Conservation (phyloP, 139 green algal species). For the Pedinophyceae sp. region DNA sequence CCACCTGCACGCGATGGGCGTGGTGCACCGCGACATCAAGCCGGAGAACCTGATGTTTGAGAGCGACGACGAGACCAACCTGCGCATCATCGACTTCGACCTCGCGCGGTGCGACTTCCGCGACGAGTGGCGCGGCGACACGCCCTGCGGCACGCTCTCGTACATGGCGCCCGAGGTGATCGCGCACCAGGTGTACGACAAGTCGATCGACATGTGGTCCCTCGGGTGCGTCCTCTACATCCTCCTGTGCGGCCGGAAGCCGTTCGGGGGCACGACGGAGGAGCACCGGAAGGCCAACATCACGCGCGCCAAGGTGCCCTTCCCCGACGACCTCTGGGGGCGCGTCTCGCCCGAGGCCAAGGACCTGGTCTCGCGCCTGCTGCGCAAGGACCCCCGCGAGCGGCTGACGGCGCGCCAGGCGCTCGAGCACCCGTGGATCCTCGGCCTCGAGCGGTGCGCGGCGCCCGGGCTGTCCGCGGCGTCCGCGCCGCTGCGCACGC, state of each 20-base stretch:
- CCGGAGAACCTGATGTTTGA: not conserved
- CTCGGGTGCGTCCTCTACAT: constrained; percentile 15
- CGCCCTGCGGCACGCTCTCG: constrained; percentile 6
- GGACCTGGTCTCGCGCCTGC: not conserved
- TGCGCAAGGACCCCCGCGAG: not conserved
- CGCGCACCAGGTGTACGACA: constrained; percentile 4
- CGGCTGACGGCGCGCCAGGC: constrained; percentile 1
- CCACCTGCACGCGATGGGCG: not conserved
- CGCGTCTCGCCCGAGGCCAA: not conserved
- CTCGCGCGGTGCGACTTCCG: not conserved
- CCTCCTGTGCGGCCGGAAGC: constrained; percentile 1
- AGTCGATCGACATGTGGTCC: constrained; percentile 14
- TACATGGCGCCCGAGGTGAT: constrained; percentile 15
- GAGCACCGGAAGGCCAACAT: not conserved
- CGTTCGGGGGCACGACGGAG: constrained; percentile 1
- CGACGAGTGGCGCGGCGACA: not conserved
- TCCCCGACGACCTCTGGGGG: not conserved
- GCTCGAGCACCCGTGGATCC: not conserved
- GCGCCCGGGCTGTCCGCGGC: too few species aligned
- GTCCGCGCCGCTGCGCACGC: too few species aligned
- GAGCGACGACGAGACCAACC: not conserved
- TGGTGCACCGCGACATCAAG: not conserved
- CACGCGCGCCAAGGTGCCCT: not conserved
- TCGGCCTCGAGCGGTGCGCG: too few species aligned
- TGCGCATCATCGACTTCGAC: not conserved